phyloP scores from a whole-genome alignment of 805 yeast genomes.

The Wickerhamiella azyma region DNA sequence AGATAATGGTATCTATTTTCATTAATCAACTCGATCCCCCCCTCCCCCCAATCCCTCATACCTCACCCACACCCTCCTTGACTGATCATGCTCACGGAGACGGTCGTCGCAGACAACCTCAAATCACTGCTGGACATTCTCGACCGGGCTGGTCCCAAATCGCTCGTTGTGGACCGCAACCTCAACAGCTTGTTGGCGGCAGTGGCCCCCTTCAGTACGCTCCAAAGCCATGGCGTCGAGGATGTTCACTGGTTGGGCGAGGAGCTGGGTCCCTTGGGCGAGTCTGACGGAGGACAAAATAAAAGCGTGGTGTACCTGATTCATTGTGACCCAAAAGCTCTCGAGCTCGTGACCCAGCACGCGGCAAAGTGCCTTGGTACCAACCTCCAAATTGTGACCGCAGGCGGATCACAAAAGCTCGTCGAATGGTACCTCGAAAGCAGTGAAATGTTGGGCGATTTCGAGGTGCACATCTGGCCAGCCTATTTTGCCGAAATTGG shows the following conservation, averaged over 20 bases:
- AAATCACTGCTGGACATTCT: constrained; percentile 14
- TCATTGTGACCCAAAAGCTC: constrained; percentile 15
- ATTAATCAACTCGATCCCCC: too few species aligned
- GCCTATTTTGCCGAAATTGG: constrained; percentile 27
- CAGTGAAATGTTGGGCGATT: constrained; percentile 30
- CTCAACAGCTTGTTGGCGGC: constrained; percentile 39
- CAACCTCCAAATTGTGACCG: constrained; percentile 5
- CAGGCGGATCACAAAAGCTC: constrained; percentile 7
- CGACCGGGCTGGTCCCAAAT: constrained; percentile 18
- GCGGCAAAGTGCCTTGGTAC: background rate
- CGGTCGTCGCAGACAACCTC: constrained; percentile 9
- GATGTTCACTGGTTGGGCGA: constrained; percentile 35
- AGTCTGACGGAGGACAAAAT: too few species aligned
- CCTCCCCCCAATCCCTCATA: too few species aligned
- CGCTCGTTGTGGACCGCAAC: constrained; percentile 33
- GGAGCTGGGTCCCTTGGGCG: constrained; percentile 12
- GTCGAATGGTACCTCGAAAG: constrained; percentile 22
- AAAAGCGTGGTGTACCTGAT: constrained; percentile 19
- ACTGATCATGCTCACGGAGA: background rate
- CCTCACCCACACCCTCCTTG: too few species aligned
- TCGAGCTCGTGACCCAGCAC: constrained; percentile 10
- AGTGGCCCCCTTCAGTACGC: constrained; percentile 40
- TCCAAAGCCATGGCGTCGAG: constrained; percentile 39
- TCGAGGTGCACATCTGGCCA: constrained; percentile 31
- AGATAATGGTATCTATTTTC: too few species aligned